These are phyloP conservation scores for Fusarium sp. DNA, from an alignment of 2,329 filamentous ascomycete species.

Conservation along the genomic window DNA sequence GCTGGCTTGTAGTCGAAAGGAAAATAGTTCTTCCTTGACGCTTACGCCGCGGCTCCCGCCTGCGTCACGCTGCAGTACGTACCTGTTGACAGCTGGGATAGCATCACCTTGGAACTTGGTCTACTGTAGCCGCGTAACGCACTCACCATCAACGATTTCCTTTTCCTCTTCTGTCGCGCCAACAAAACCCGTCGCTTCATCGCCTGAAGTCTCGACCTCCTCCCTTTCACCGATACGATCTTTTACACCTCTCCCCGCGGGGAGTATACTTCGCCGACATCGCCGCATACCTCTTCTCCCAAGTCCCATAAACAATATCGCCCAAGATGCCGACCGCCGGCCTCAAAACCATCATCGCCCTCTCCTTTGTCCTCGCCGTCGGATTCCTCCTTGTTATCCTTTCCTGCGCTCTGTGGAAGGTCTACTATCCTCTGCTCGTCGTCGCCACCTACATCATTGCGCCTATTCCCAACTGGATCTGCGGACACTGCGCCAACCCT, in stretches of 20 bases:
- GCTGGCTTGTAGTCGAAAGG: not conserved
- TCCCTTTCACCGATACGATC: not conserved
- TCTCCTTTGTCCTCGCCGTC: conserved; percentile 98
- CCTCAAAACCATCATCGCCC: conserved; percentile 98
- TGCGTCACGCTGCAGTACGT: conserved; percentile 34
- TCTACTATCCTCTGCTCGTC: conserved; percentile 94
- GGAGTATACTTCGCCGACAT: conserved; percentile 17
- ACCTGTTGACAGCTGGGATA: conserved; percentile 38
- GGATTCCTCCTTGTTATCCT: conserved; percentile 99
- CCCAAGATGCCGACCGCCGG: conserved; percentile 79
- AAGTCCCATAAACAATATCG: conserved; percentile 4
- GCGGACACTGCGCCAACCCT: conserved; percentile 84
- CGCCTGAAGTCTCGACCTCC: not conserved
- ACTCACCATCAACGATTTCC: conserved; percentile 18
- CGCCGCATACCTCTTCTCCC: conserved; percentile 7
- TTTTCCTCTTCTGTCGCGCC: not conserved
- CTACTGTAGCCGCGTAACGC: conserved; percentile 38
- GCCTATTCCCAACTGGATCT: conserved; percentile 97
- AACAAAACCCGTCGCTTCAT: not conserved
- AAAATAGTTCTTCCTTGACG: conserved; percentile 22
- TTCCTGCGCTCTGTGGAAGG: conserved; percentile 92
- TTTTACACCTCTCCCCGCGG: conserved; percentile 8
- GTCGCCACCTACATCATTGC: conserved; percentile 95
- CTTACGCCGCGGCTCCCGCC: not conserved
- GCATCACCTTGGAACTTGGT: conserved; percentile 38